phyloP scores from a whole-genome alignment of 2,329 filamentous ascomycete species.

The Scortechinia acanthostroma region DNA sequence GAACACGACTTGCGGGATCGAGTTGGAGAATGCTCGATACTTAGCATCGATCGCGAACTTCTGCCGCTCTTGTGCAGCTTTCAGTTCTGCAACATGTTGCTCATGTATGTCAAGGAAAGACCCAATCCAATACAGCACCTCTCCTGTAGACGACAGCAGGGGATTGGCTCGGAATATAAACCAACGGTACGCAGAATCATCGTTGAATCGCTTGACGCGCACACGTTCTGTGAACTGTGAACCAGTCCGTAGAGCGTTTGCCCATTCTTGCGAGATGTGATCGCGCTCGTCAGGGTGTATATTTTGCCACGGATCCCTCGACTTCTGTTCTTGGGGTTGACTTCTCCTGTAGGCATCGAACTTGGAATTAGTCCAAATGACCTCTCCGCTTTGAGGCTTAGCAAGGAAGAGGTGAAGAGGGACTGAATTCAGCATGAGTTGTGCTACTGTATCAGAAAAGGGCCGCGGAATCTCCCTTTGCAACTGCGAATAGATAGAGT shows the following conservation, averaged over 20 bases:
- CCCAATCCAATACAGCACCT: conserved; percentile 59
- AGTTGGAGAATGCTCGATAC: conserved; percentile 60
- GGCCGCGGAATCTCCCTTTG: background rate
- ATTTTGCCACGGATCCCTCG: conserved; percentile 55
- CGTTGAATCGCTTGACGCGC: conserved; percentile 54
- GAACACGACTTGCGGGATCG: conserved; percentile 62
- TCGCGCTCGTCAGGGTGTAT: conserved; percentile 53
- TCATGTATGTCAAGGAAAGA: conserved; percentile 67
- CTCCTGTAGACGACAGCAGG: conserved; percentile 44
- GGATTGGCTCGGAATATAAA: conserved; percentile 63
- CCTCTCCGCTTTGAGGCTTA: conserved; percentile 48
- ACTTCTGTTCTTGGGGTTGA: conserved; percentile 38
- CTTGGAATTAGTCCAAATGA: conserved; percentile 64
- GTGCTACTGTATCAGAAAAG: background rate
- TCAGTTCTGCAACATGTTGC: conserved; percentile 57
- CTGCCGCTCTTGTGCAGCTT: conserved; percentile 52
- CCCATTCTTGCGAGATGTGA: conserved; percentile 50
- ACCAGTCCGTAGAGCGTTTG: conserved; percentile 50
- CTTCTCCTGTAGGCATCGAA: conserved; percentile 55
- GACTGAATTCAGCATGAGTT: conserved; percentile 41
- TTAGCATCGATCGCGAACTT: conserved; percentile 61
- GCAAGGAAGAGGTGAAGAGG: conserved; percentile 62
- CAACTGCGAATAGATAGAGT: background rate
- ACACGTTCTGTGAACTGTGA: conserved; percentile 60
- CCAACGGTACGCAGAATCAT: conserved; percentile 47